Evolutionary conservation across 306 rosid genomes (phyloP).

Genomic region (Vigna nakashimae): DNA sequence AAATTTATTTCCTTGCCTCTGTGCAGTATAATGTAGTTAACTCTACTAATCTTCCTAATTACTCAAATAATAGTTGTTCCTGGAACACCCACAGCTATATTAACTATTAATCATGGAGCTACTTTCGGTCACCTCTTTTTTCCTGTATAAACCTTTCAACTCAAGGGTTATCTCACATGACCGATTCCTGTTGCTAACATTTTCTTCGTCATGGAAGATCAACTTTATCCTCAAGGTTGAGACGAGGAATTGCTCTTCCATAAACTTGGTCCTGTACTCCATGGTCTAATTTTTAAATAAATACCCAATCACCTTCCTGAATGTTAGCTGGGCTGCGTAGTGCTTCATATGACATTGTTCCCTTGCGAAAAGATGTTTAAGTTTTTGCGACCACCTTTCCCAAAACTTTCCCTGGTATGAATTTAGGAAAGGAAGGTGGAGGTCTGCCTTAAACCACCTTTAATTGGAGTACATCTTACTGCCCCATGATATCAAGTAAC

Average conservation of each 20-base stretch:
- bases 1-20: background rate
- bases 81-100: background rate
- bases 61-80: background rate
- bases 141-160: no score
- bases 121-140: background rate
- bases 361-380: background rate
- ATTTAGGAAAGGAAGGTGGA: no score
- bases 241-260: no score
- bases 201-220: no score
- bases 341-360: background rate
- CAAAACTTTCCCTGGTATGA: no score
- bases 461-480: no score
- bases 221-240: no score
- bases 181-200: background rate
- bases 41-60: background rate
- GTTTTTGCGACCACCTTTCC: background rate
- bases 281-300: background rate
- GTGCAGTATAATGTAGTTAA: background rate
- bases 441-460: no score
- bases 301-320: background rate
- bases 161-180: background rate
- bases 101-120: background rate
- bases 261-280: background rate
- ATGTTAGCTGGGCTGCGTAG: background rate
- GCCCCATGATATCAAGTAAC: no score